Percentiles rank a stretch among this genome's conserved stretches.
phyloP scores from a whole-genome alignment of 2,329 filamentous ascomycete genomes.

The Botrytis galanthina region DNA sequence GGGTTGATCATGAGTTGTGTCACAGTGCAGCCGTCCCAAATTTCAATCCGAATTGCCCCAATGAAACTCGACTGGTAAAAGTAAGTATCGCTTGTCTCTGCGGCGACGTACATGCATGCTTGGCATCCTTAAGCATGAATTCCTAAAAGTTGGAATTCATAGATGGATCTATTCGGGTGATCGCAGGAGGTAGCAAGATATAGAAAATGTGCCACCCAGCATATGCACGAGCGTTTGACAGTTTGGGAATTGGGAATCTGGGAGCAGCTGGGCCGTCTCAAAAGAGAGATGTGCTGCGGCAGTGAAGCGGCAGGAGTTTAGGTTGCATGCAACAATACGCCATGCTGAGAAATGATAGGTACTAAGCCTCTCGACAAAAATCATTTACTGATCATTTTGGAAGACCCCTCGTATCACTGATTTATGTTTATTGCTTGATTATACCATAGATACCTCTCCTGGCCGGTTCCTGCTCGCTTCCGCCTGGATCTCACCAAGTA shows the following conservation, averaged over 20 bases:
- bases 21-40: slow-evolving; percentile 15
- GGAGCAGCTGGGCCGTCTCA: slow-evolving; percentile 7
- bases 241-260: slow-evolving; percentile 4
- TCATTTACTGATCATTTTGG: neutral
- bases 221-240: slow-evolving; percentile 20
- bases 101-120: slow-evolving; percentile 8
- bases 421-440: neutral
- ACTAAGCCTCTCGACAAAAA: neutral
- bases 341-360: neutral
- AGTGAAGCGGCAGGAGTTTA: slow-evolving; percentile 15
- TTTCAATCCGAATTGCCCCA: neutral
- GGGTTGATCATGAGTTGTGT: slow-evolving; percentile 11
- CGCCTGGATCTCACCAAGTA: neutral
- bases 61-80: neutral
- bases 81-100: neutral
- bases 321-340: slow-evolving; percentile 6
- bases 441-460: neutral
- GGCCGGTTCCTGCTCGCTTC: neutral
- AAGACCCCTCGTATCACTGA: neutral
- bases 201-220: slow-evolving; percentile 5
- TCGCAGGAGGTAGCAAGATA: neutral
- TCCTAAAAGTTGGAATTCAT: neutral
- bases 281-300: slow-evolving; percentile 3
- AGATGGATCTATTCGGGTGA: neutral
- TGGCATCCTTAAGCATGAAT: neutral